Percentiles rank a stretch among this genome's conserved stretches.
Conservation (phyloP, 2,329 filamentous ascomycete genomes). For the Pyrenophora tritici-repentis region DNA sequence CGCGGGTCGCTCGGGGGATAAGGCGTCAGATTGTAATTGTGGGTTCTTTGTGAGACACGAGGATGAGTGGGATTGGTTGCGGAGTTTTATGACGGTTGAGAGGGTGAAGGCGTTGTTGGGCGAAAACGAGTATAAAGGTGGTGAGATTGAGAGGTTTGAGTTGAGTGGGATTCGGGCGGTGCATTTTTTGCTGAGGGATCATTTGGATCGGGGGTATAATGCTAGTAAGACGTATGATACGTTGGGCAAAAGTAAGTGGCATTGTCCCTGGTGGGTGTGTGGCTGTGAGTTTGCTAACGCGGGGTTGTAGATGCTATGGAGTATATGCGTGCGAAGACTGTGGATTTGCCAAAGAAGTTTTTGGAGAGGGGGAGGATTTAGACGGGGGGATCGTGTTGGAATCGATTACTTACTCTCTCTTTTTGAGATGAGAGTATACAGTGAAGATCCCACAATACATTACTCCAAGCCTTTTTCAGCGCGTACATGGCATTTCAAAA, state of each 20-base stretch:
- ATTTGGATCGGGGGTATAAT: constrained; percentile 48
- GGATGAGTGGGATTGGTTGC: constrained; percentile 44
- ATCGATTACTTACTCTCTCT: too few species aligned
- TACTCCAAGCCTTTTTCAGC: too few species aligned
- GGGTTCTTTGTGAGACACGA: constrained; percentile 44
- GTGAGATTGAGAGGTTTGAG: constrained; percentile 16
- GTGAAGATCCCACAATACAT: too few species aligned
- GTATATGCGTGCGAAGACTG: constrained; percentile 24
- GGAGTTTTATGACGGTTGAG: constrained; percentile 30
- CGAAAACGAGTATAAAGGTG: constrained; percentile 33
- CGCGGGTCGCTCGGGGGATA: constrained; percentile 51
- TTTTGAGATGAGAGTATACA: too few species aligned
- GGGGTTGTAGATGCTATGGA: constrained; percentile 21
- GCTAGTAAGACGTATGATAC: constrained; percentile 8
- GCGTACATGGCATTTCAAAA: too few species aligned
- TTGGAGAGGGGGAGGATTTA: constrained; percentile 18
- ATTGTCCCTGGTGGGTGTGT: too few species aligned
- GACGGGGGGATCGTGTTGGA: not conserved
- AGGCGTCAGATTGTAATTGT: constrained; percentile 45
- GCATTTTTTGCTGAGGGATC: constrained; percentile 52
- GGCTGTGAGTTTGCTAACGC: not conserved
- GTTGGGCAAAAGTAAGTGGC: constrained; percentile 19
- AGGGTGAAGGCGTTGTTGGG: constrained; percentile 36
- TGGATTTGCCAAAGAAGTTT: constrained; percentile 24
- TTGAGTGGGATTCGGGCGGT: constrained; percentile 23